Conservation (phyloP, 331 rosid species). For the Malus hybrid region DNA sequence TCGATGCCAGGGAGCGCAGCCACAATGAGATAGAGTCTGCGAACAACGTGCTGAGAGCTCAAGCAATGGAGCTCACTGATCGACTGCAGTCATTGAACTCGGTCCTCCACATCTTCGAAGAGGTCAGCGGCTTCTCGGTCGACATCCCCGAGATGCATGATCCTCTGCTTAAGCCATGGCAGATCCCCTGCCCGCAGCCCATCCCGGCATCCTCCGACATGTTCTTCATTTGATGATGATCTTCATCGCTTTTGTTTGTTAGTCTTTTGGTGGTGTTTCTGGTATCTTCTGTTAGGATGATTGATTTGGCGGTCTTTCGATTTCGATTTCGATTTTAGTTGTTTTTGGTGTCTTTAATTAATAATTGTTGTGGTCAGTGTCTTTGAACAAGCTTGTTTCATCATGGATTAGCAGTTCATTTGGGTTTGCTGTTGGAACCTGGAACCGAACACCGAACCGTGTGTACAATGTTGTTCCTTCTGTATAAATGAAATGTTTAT, state of each 20-base stretch:
- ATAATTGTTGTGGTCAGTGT: neutral
- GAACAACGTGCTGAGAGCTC: conserved; percentile 63
- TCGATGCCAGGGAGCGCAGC: conserved; percentile 50
- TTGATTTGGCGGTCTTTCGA: neutral
- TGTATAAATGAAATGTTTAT: neutral
- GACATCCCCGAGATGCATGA: conserved; percentile 75
- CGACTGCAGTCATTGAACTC: conserved; percentile 67
- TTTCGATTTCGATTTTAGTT: neutral
- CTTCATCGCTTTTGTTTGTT: neutral
- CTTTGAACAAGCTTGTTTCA: neutral
- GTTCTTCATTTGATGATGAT: conserved; percentile 34
- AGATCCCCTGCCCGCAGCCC: conserved; percentile 38
- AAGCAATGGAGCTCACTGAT: conserved; percentile 51
- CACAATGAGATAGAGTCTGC: conserved; percentile 40
- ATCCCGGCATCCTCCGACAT: conserved; percentile 46
- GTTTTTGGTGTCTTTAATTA: neutral
- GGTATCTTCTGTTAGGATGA: neutral
- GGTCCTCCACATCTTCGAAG: conserved; percentile 62
- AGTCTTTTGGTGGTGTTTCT: neutral
- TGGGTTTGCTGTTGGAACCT: neutral
- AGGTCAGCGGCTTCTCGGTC: conserved; percentile 52
- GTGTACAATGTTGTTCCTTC: neutral
- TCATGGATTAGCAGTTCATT: neutral
- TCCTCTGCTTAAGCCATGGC: conserved; percentile 68
- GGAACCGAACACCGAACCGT: neutral